A percentile compares a stretch with the other conserved stretches of the same genome.
Conservation (phyloP, 805 yeast genomes). For the Candida endomychidarum region DNA sequence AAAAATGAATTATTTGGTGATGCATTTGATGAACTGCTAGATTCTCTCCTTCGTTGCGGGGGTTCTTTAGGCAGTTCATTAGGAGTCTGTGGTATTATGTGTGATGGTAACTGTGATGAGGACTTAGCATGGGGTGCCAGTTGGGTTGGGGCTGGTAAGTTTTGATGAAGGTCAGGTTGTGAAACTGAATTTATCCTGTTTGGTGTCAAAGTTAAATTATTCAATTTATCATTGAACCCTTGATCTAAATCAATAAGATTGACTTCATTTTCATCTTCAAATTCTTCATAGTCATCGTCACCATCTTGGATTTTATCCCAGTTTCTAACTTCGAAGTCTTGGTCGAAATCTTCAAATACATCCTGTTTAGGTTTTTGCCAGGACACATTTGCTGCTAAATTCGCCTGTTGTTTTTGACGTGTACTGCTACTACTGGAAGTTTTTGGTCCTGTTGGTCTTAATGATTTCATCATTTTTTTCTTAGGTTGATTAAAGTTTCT, state of each 20-base stretch:
- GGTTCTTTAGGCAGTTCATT: neutral
- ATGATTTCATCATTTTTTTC: constrained; percentile 27
- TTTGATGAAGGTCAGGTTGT: constrained; percentile 5
- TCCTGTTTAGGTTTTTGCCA: constrained; percentile 29
- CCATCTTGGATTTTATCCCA: constrained; percentile 29
- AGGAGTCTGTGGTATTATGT: no score
- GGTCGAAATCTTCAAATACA: constrained; percentile 41
- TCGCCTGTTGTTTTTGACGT: constrained; percentile 22
- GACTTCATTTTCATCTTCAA: constrained; percentile 20
- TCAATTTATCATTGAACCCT: constrained; percentile 41
- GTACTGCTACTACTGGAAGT: constrained; percentile 4
- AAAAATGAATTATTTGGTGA: constrained; percentile 15
- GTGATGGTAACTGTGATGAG: neutral
- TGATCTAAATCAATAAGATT: constrained; percentile 73
- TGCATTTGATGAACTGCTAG: constrained; percentile 10
- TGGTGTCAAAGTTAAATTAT: constrained; percentile 23
- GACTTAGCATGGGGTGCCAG: neutral
- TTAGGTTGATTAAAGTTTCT: constrained; percentile 9
- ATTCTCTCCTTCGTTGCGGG: constrained; percentile 4
- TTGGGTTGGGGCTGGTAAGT: neutral
- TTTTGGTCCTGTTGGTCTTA: constrained; percentile 20
- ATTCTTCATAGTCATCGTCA: constrained; percentile 8
- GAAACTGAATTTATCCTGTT: constrained; percentile 8
- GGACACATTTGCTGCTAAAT: constrained; percentile 29
- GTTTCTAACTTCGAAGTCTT: constrained; percentile 25